phyloP scores from a whole-genome alignment of 768 basidiomycete genomes.

The Tylopilus sp. region DNA sequence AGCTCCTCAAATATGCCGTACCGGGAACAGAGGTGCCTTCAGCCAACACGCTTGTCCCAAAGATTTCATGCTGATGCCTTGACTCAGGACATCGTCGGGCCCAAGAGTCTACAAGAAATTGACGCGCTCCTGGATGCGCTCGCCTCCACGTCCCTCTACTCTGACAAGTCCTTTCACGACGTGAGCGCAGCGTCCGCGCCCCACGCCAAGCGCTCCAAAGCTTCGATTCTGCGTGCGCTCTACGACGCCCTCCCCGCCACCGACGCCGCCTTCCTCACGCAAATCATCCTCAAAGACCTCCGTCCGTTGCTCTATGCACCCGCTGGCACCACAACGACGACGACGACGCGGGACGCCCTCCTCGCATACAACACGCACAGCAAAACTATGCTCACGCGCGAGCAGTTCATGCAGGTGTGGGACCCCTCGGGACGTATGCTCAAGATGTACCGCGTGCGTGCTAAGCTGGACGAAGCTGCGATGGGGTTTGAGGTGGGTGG shows the following conservation, averaged over 20 bases:
- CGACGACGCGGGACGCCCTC: constrained; percentile 46
- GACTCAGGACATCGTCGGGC: constrained; percentile 22
- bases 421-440: constrained; percentile 55
- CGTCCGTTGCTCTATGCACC: constrained; percentile 75
- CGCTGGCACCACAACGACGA: constrained; percentile 38
- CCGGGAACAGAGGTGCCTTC: constrained; percentile 35
- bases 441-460: constrained; percentile 49
- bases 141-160: constrained; percentile 62
- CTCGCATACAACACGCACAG: constrained; percentile 55
- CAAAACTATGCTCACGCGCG: constrained; percentile 50
- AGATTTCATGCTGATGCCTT: constrained; percentile 5
- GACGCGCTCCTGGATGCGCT: constrained; percentile 73
- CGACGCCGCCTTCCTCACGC: constrained; percentile 69
- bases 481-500: constrained; percentile 38
- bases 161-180: constrained; percentile 44
- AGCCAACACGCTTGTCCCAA: background rate
- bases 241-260: constrained; percentile 57
- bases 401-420: constrained; percentile 72
- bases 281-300: constrained; percentile 87
- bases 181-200: constrained; percentile 27
- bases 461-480: constrained; percentile 57
- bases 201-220: constrained; percentile 31
- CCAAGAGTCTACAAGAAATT: constrained; percentile 44
- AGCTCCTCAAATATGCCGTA: constrained; percentile 44
- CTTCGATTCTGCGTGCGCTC: constrained; percentile 48